Evolutionary conservation across 2,329 filamentous ascomycete species (phyloP).

Genomic region (Chaetomiaceae sp.): DNA sequence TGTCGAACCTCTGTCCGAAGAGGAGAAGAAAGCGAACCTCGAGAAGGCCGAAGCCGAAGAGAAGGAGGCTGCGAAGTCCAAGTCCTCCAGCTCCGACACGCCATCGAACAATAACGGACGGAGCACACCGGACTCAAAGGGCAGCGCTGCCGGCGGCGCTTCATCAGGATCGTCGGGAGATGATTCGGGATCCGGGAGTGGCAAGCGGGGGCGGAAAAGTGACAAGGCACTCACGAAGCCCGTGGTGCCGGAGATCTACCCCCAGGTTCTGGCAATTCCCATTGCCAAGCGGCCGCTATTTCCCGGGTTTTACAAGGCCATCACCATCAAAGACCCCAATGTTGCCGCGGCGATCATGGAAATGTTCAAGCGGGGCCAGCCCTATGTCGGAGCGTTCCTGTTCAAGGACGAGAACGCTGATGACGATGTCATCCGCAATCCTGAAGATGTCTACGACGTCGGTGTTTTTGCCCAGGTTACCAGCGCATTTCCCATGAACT

Average conservation of each 20-base stretch:
- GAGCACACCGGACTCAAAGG: constrained; percentile 41
- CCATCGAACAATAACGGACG: constrained; percentile 38
- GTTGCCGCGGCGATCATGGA: constrained; percentile 91
- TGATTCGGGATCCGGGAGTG: constrained; percentile 48
- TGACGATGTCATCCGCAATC: constrained; percentile 85
- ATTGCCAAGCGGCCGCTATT: constrained; percentile 92
- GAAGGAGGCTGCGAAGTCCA: constrained; percentile 46
- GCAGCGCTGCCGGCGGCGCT: constrained; percentile 52
- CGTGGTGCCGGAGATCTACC: constrained; percentile 88
- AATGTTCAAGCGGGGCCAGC: constrained; percentile 94
- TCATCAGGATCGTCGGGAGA: constrained; percentile 49
- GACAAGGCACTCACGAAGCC: constrained; percentile 82
- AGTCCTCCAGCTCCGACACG: constrained; percentile 39
- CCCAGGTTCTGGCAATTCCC: constrained; percentile 94
- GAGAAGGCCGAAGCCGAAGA: constrained; percentile 45
- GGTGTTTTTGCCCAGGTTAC: constrained; percentile 98
- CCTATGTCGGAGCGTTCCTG: constrained; percentile 93
- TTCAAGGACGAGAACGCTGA: constrained; percentile 96
- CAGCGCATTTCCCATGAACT: constrained; percentile 70
- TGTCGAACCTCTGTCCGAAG: constrained; percentile 48
- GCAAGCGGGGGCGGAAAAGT: constrained; percentile 67
- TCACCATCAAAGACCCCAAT: constrained; percentile 89
- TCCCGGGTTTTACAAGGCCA: constrained; percentile 97
- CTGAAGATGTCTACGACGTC: constrained; percentile 89
- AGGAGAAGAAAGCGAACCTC: constrained; percentile 49